Evolutionary conservation across 78 protist species (phyloP).

Genomic region (Corallochytrium limacisporum): DNA sequence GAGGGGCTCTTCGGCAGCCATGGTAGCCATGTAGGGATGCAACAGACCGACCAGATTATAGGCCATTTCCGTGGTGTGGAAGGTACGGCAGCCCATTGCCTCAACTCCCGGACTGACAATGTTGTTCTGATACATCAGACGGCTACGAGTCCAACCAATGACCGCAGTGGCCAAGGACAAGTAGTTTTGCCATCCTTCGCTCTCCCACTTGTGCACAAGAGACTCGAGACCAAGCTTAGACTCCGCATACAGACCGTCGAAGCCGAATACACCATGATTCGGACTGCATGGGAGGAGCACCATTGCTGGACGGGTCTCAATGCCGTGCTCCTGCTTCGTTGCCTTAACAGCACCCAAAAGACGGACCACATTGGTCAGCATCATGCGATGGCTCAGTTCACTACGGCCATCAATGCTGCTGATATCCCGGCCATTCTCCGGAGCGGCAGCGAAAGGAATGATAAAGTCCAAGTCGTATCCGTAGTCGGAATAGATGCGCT

Average conservation of each 20-base stretch:
- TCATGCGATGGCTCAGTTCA: constrained; percentile 48
- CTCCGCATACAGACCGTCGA: constrained; percentile 57
- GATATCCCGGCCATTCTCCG: constrained; percentile 41
- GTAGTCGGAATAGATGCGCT: not conserved
- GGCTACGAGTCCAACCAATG: constrained; percentile 63
- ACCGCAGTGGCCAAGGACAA: constrained; percentile 32
- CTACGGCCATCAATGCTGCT: constrained; percentile 25
- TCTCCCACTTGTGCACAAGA: constrained; percentile 36
- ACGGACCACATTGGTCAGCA: constrained; percentile 49
- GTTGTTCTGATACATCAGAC: constrained; percentile 44
- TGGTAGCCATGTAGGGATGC: constrained; percentile 15
- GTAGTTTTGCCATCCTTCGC: constrained; percentile 42
- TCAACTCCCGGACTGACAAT: constrained; percentile 33
- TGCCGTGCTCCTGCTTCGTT: not conserved
- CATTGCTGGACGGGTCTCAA: not conserved
- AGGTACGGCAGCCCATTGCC: constrained; percentile 44
- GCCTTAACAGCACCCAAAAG: constrained; percentile 33
- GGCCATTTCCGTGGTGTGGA: constrained; percentile 34
- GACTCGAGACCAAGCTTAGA: constrained; percentile 47
- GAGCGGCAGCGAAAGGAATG: constrained; percentile 52
- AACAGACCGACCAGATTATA: constrained; percentile 25
- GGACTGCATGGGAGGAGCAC: constrained; percentile 34
- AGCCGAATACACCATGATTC: constrained; percentile 56
- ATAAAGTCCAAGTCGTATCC: constrained; percentile 30
- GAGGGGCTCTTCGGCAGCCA: constrained; percentile 20